A percentile compares a stretch with the other conserved stretches of the same genome.
Evolutionary conservation across 2,329 filamentous ascomycete species (phyloP).

Genomic region (Blastomyces parvus): DNA sequence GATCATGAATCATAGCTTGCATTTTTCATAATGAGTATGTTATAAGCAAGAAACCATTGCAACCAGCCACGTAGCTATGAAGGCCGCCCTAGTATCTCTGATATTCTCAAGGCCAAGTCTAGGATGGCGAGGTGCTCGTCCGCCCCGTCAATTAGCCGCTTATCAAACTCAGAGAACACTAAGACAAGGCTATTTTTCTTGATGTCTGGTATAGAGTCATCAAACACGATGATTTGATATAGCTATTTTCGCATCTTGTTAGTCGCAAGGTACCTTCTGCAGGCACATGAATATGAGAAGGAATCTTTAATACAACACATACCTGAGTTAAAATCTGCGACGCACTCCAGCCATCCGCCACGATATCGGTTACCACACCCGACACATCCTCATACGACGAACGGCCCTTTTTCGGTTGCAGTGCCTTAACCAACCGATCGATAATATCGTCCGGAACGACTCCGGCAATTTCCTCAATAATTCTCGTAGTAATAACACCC

Average conservation of each 20-base stretch:
- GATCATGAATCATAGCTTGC: constrained; percentile 1
- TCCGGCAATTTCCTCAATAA: constrained; percentile 89
- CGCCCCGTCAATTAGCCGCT: constrained; percentile 84
- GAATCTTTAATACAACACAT: constrained; percentile 21
- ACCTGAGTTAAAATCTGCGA: constrained; percentile 76
- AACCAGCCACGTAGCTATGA: not conserved
- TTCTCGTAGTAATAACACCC: constrained; percentile 58
- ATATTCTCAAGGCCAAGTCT: constrained; percentile 74
- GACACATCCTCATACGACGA: constrained; percentile 65
- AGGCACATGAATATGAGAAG: not conserved
- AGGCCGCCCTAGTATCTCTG: constrained; percentile 51
- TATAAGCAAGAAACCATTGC: not conserved
- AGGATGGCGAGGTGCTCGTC: constrained; percentile 91
- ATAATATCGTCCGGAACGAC: constrained; percentile 75
- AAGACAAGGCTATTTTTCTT: constrained; percentile 87
- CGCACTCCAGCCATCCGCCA: constrained; percentile 95
- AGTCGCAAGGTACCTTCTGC: not conserved
- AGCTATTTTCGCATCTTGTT: constrained; percentile 41
- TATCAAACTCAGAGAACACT: constrained; percentile 89
- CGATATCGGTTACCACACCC: constrained; percentile 74
- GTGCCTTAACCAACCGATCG: constrained; percentile 58
- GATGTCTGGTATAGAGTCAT: constrained; percentile 70
- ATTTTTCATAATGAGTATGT: constrained; percentile 1
- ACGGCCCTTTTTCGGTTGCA: constrained; percentile 59
- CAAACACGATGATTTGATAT: constrained; percentile 72